Conservation (phyloP, 495 filamentous ascomycete species). For the Corynascus novoguineensis region DNA sequence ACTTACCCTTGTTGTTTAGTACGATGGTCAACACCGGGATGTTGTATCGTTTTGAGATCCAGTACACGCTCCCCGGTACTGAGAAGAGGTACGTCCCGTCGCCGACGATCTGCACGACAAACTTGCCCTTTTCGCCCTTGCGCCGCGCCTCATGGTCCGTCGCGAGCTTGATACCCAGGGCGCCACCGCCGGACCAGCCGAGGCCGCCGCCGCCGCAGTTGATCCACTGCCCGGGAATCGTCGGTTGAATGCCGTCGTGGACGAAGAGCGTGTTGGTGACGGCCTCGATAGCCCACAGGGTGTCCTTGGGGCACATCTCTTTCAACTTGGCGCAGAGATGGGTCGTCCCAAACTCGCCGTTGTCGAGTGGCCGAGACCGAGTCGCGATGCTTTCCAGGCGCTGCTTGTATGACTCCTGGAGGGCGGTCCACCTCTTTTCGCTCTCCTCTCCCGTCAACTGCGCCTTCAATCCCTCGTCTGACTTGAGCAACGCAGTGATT, state of each 20-base stretch:
- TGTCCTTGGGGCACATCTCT: constrained; percentile 62
- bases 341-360: constrained; percentile 63
- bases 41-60: constrained; percentile 79
- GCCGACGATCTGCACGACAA: constrained; percentile 89
- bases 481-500: constrained; percentile 52
- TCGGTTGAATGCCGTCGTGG: constrained; percentile 74
- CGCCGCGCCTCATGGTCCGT: constrained; percentile 56
- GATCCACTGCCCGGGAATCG: constrained; percentile 74
- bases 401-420: constrained; percentile 55
- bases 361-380: constrained; percentile 50
- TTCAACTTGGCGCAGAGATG: constrained; percentile 64
- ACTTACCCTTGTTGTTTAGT: constrained; percentile 77
- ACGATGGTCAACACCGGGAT: constrained; percentile 89
- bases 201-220: constrained; percentile 93
- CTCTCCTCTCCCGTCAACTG: constrained; percentile 45
- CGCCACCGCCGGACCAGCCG: constrained; percentile 90
- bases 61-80: constrained; percentile 86
- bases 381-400: constrained; percentile 54
- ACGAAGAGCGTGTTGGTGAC: constrained; percentile 78
- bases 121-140: constrained; percentile 64
- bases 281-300: constrained; percentile 81
- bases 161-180: constrained; percentile 84
- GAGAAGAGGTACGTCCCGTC: constrained; percentile 89
- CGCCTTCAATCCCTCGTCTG: constrained; percentile 39
- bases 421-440: constrained; percentile 46